Evolutionary conservation across 129 eudicot genomes (phyloP).

Genomic region (Erigeron canadensis): DNA sequence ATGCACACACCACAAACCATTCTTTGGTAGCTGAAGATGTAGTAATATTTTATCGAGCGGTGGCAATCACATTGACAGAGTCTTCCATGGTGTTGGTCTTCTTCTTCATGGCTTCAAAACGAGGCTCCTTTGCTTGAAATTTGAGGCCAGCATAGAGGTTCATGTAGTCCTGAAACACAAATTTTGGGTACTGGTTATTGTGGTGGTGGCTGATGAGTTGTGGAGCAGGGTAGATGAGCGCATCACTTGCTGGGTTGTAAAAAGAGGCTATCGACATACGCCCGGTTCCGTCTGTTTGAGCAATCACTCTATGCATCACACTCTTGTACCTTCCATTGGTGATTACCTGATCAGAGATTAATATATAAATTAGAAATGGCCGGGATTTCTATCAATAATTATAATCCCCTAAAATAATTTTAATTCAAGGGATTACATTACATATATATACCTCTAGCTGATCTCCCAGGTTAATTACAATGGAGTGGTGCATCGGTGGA

Average conservation of each 20-base stretch:
- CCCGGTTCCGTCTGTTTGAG: conserved; percentile 78
- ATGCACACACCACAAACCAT: conserved; percentile 21
- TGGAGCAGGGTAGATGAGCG: conserved; percentile 89
- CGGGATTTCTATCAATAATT: too few species aligned
- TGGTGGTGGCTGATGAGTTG: too few species aligned
- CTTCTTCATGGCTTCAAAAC: conserved; percentile 94
- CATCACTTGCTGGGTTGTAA: conserved; percentile 95
- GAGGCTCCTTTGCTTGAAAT: conserved; percentile 93
- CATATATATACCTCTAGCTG: conserved; percentile 99
- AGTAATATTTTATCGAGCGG: too few species aligned
- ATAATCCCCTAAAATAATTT: too few species aligned
- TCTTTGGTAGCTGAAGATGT: too few species aligned
- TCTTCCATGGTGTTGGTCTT: conserved; percentile 45
- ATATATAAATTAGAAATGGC: too few species aligned
- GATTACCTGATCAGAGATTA: too few species aligned
- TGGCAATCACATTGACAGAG: conserved; percentile 44
- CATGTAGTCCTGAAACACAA: conserved; percentile 98
- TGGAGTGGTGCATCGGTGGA: conserved; percentile 97
- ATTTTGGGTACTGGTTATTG: conserved; percentile 64
- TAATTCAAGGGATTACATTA: too few species aligned
- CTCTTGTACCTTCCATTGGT: conserved; percentile 99
- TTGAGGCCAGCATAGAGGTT: conserved; percentile 75
- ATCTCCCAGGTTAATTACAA: conserved; percentile 90
- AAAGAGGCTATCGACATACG: conserved; percentile 94
- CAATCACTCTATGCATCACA: conserved; percentile 83